Base-by-base conservation (phyloP, 805 yeast genomes). In the Martiniozyma abietophila region DNA sequence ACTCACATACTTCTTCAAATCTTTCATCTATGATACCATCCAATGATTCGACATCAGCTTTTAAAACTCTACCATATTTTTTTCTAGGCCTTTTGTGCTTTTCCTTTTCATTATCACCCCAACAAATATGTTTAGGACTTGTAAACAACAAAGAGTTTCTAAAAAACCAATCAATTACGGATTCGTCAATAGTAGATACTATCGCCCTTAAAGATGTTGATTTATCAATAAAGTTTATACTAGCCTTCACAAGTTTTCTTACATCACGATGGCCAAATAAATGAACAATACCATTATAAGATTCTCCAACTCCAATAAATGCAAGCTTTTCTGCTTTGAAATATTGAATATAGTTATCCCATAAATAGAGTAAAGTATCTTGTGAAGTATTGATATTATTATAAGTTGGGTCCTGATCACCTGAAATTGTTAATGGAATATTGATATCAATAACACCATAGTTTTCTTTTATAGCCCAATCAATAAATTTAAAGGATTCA, bases 281-380 rank as follows among this genome's bases (percentile, higher is more conserved):
- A 56, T 88, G 92, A 2, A 89, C 88, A 29, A 88, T 70, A 2
- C 95, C 84, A 28, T 83, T 78, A 49, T 83, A 81, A 0, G 96
- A 76, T 38, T 85, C 94, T 25, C 98, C 98, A 44, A 80, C 71
- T 6, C 96, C 96, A 25, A 88, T 69, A 51, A 89, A 76, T 1
- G 82, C 77, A 21, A 92, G 54, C 44, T 81, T 82, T 29, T 73
- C 62, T 28, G 82, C 73, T 34, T 71, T 70, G 46, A 86, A 82
- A 51, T 79, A 83, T 40, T 80, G 76, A 34, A 92, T 60, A 50
- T 83, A 85, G 53, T 86, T 83, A 54, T 89, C 97, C 96, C 97
- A 92, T 12, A 92, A 49, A 51, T 81, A 81, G 8, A 82, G 55
- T 28, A 85, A 51, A 1, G 81, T 65, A 48, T 86, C 96, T 53